Evolutionary conservation across 2,329 filamentous ascomycete genomes (phyloP).

Genomic region (Venturia carpophila): DNA sequence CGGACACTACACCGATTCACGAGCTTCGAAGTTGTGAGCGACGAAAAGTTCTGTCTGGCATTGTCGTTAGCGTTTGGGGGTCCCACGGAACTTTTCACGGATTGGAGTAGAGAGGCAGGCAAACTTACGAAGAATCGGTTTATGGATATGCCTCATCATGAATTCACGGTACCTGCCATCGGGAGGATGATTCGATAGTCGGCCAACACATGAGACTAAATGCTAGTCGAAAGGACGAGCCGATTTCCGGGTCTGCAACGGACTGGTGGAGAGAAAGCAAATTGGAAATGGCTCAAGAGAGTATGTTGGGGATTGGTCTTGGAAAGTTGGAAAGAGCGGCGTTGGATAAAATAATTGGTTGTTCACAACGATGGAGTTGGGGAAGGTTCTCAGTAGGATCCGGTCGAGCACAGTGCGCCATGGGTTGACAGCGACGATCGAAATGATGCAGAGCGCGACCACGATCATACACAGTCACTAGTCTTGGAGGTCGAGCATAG

Average conservation of each 20-base stretch:
- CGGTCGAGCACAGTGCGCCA: not conserved
- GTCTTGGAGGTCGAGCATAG: not conserved
- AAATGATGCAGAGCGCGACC: not conserved
- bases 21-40: not conserved
- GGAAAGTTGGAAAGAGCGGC: not conserved
- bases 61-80: constrained; percentile 4
- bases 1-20: constrained; percentile 1
- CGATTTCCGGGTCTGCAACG: not conserved
- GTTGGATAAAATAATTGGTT: not conserved
- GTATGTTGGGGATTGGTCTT: not conserved
- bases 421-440: not conserved
- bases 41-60: not conserved
- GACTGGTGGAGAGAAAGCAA: not conserved
- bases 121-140: not conserved
- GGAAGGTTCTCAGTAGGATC: not conserved
- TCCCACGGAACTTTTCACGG: not conserved
- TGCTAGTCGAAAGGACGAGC: not conserved
- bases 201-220: not conserved
- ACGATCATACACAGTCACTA: not conserved
- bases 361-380: not conserved
- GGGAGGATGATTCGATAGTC: not conserved
- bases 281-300: not conserved
- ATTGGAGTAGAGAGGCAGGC: not conserved
- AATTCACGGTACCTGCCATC: not conserved
- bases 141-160: not conserved